Evolutionary conservation across 2,329 filamentous ascomycete genomes (phyloP).

Genomic region (Ophiostoma tasmaniense): DNA sequence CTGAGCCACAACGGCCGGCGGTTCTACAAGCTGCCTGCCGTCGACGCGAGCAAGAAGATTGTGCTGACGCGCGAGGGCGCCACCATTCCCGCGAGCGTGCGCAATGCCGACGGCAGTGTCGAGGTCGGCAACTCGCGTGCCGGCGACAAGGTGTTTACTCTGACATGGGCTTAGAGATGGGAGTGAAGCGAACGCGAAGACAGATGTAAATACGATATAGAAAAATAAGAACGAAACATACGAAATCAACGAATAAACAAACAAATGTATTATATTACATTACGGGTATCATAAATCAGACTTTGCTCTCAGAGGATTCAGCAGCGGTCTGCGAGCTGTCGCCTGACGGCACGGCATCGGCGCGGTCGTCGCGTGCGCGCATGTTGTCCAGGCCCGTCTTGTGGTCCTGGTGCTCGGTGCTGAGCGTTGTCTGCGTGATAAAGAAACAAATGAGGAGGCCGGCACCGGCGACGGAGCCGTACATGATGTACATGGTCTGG

Average conservation of each 20-base stretch:
- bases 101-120: conserved; percentile 30
- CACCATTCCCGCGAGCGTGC: conserved; percentile 33
- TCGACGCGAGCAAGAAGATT: conserved; percentile 24
- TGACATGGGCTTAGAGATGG: conserved; percentile 28
- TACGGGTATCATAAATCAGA: not conserved
- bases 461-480: conserved; percentile 37
- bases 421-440: conserved; percentile 42
- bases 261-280: not conserved
- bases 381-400: conserved; percentile 46
- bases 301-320: not conserved
- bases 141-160: conserved; percentile 34
- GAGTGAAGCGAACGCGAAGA: not conserved
- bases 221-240: not conserved
- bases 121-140: conserved; percentile 39
- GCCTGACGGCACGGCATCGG: conserved; percentile 15
- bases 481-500: conserved; percentile 51
- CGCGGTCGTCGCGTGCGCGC: conserved; percentile 22
- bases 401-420: conserved; percentile 48
- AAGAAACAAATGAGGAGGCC: conserved; percentile 41
- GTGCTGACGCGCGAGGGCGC: conserved; percentile 35
- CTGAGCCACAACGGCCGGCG: conserved; percentile 42
- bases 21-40: conserved; percentile 42
- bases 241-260: not conserved
- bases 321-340: conserved; percentile 4
- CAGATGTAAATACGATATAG: not conserved